A percentile compares a stretch with the other conserved stretches of the same genome.
phyloP scores from a whole-genome alignment of 345 rosid species.

The Capsella bursapastoris region DNA sequence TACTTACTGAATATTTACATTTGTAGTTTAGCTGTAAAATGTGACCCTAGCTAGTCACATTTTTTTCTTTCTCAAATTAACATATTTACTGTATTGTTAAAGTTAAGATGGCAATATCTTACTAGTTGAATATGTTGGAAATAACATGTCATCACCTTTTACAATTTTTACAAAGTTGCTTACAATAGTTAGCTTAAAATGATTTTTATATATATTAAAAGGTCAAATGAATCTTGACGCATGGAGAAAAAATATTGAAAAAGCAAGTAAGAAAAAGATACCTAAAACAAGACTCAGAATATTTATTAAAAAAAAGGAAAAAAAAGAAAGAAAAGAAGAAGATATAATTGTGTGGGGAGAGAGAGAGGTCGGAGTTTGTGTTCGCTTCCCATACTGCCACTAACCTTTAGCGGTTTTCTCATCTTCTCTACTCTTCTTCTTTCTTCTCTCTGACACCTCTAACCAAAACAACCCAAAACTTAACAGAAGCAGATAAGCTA shows the following conservation, averaged over 20 bases:
- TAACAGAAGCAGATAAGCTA: neutral
- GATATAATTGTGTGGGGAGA: slow-evolving; percentile 31
- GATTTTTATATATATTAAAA: too few species aligned
- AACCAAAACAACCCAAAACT: neutral
- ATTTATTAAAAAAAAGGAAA: neutral
- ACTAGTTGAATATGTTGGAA: too few species aligned
- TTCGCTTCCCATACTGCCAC: slow-evolving; percentile 45
- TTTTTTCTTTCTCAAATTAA: too few species aligned
- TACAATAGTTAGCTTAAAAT: too few species aligned
- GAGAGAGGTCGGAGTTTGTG: slow-evolving; percentile 28
- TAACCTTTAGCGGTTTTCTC: slow-evolving; percentile 46
- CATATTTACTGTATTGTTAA: too few species aligned
- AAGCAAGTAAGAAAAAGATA: slow-evolving; percentile 7
- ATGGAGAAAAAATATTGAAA: slow-evolving; percentile 32
- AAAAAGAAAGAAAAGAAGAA: slow-evolving; percentile 2
- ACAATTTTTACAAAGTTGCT: too few species aligned
- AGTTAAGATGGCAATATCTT: too few species aligned
- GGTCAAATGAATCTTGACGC: neutral
- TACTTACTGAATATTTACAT: too few species aligned
- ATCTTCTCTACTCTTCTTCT: slow-evolving; percentile 33
- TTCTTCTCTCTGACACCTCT: slow-evolving; percentile 11
- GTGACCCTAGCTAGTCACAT: too few species aligned
- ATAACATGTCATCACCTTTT: too few species aligned
- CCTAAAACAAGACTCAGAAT: slow-evolving; percentile 5
- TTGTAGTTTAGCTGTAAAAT: too few species aligned